Evolutionary conservation across 2,329 filamentous ascomycete genomes (phyloP).

Genomic region (Talaromyces sp.): DNA sequence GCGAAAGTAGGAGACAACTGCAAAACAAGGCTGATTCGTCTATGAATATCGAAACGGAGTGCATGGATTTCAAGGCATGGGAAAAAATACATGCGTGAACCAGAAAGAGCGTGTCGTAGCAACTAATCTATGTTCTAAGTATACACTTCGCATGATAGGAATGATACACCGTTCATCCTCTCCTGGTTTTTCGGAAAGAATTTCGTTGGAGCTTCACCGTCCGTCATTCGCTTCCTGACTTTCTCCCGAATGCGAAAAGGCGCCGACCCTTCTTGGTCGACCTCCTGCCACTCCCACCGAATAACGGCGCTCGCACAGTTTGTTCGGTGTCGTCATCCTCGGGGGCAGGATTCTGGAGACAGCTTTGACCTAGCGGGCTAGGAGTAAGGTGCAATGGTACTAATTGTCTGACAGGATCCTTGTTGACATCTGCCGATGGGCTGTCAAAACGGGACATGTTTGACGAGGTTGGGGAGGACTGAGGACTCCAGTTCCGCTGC

Average conservation of each 20-base stretch:
- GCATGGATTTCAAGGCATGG: neutral
- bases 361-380: constrained; percentile 33
- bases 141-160: constrained; percentile 1
- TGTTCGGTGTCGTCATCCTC: constrained; percentile 3
- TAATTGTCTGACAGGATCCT: constrained; percentile 7
- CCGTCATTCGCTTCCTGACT: neutral
- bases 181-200: neutral
- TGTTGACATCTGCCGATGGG: neutral
- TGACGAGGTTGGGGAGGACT: neutral
- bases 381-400: constrained; percentile 16
- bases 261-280: constrained; percentile 9
- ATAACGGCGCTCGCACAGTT: neutral
- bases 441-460: neutral
- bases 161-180: neutral
- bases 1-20: too few species aligned
- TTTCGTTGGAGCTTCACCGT: neutral
- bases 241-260: constrained; percentile 9
- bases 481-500: neutral
- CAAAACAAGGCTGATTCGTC: neutral
- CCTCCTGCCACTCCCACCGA: neutral
- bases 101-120: constrained; percentile 3
- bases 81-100: constrained; percentile 5
- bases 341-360: constrained; percentile 20
- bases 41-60: neutral
- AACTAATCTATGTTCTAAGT: constrained; percentile 1